Conservation (phyloP, 192 early-diverging fungal genomes). For the Backusella sp. region DNA sequence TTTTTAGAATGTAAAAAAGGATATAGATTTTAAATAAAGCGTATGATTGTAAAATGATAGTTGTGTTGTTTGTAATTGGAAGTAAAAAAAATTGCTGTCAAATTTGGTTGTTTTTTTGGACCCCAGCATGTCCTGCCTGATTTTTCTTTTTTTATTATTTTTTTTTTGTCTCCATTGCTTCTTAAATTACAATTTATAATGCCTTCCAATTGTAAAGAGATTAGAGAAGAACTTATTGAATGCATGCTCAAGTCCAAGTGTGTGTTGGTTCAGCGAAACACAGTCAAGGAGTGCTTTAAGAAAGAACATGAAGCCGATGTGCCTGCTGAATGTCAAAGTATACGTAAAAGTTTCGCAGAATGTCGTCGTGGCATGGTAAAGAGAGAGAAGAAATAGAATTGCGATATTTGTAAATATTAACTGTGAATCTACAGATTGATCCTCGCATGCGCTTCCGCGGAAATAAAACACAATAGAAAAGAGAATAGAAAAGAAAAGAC, state of each 20-base stretch:
- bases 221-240: conserved; percentile 51
- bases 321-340: conserved; percentile 52
- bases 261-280: conserved; percentile 44
- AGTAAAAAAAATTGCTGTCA: background rate
- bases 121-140: background rate
- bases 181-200: conserved; percentile 22
- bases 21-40: background rate
- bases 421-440: conserved; percentile 39
- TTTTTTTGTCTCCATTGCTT: background rate
- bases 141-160: background rate
- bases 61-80: background rate
- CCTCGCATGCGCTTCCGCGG: conserved; percentile 50
- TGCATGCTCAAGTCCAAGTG: conserved; percentile 60
- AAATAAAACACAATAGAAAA: conserved; percentile 41
- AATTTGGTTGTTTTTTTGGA: background rate
- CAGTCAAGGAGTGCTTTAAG: conserved; percentile 52
- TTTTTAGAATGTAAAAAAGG: conserved; percentile 92
- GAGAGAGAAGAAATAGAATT: background rate
- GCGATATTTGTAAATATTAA: background rate
- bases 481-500: background rate
- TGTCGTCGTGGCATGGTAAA: conserved; percentile 57
- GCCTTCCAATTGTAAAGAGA: conserved; percentile 60
- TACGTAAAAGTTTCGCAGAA: conserved; percentile 55
- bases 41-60: background rate
- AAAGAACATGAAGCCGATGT: conserved; percentile 48